These are phyloP conservation scores for Penicillium sp. DNA, from an alignment of 2,329 filamentous ascomycete species.

Conservation along the genomic window DNA sequence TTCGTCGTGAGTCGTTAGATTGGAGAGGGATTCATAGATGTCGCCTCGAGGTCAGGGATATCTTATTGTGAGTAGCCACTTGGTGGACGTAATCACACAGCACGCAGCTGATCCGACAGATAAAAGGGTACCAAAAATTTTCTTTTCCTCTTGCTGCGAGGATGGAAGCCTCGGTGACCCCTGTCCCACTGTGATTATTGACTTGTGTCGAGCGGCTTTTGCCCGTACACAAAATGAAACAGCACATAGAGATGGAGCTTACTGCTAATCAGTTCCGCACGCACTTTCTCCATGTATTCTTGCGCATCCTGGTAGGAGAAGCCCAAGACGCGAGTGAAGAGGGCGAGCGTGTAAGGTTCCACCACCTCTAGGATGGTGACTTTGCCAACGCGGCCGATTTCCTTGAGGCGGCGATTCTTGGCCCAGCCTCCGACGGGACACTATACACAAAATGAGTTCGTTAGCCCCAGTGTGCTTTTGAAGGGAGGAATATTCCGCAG, in stretches of 20 bases:
- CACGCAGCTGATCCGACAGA: background rate
- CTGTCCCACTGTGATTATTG: background rate
- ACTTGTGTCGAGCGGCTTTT: conserved; percentile 21
- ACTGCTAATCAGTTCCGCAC: conserved; percentile 20
- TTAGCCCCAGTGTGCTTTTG: background rate
- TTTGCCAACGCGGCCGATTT: conserved; percentile 31
- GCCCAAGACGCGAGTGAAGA: conserved; percentile 35
- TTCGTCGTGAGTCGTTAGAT: conserved; percentile 10
- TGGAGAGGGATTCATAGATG: background rate
- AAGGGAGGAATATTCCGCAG: no score
- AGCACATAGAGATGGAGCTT: conserved; percentile 25
- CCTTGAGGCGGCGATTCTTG: conserved; percentile 29
- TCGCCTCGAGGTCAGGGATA: background rate
- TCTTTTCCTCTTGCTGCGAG: no score
- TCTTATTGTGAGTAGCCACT: background rate
- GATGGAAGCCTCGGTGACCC: no score
- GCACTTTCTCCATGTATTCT: conserved; percentile 25
- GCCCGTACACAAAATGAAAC: conserved; percentile 31
- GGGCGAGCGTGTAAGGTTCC: conserved; percentile 35
- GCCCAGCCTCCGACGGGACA: conserved; percentile 32
- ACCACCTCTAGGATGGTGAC: conserved; percentile 27
- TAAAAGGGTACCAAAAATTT: background rate
- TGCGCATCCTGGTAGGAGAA: conserved; percentile 28
- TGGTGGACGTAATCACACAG: no score
- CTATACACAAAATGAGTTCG: conserved; percentile 8